Evolutionary conservation across 495 filamentous ascomycete species (phyloP), one percentile per base, ranked within the genome.

Genomic region (Aspergillus ellipticus): DNA sequence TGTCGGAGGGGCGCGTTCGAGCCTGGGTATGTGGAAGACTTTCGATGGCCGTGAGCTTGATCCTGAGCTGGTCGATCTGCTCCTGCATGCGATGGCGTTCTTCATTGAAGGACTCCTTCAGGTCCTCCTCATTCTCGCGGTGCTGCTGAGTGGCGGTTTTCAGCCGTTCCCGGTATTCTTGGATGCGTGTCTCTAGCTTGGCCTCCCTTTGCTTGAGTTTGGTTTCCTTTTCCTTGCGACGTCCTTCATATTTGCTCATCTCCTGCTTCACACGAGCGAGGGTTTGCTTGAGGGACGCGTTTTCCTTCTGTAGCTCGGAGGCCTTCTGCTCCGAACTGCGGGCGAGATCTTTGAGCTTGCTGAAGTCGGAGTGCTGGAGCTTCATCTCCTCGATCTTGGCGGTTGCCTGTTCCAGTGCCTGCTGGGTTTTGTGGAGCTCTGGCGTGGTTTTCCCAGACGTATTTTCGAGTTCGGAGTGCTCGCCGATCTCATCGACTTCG

Each of bases 301-400:
- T 77, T 47, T 86, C 79, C 51, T 81, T 80, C 60, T 82, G 77
- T 8, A 89, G 72, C 17, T 79, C 76, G 5, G 79, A 74, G 11
- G 84, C 83, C 61, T 87, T 87, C 50, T 80, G 76, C 54, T 89
- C 84, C 28, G 87, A 87, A 62, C 80, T 84, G 49, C 85, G 76
- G 42, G 84, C 72, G 29, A 86, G 79, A 52, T 81, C 58, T 29
- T 66, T 70, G 9, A 81, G 66, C 58, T 60, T 82, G 69, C 49
- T 81, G 69, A 74, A 82, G 22, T 78, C 73, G 6, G 65, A 57
- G 71, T 60, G 69, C 57, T 68, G 81, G 67, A 57, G 79, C 60
- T 84, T 86, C 58, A 86, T 77, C 48, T 85, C 79, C 17, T 82
- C 80, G 52, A 88, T 82, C 17, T 87, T 73, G 19, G 79, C 69